phyloP scores from a whole-genome alignment of 805 yeast species.

The Yamadazyma insecticola region DNA sequence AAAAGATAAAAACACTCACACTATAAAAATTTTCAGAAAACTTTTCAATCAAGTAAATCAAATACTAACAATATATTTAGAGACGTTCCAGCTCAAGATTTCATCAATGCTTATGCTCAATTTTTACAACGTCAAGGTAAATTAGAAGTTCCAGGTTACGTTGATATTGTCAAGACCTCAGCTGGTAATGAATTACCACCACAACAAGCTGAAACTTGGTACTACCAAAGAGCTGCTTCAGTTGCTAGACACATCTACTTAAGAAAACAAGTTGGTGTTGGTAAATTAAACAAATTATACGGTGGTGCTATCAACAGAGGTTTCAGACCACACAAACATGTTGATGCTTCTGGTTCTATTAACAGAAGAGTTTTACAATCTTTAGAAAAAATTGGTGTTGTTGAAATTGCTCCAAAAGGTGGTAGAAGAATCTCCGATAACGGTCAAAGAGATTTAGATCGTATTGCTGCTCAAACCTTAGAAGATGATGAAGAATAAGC shows the following conservation, averaged over 20 bases:
- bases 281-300: constrained; percentile 97
- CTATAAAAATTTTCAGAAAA: not conserved
- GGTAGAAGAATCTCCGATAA: constrained; percentile 99
- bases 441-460: constrained; percentile 99
- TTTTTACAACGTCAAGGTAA: constrained; percentile 99
- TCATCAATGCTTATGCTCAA: constrained; percentile 98
- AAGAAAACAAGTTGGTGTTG: constrained; percentile 99
- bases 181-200: constrained; percentile 99
- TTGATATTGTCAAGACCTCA: constrained; percentile 98
- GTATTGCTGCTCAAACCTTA: constrained; percentile 98
- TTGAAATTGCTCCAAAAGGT: constrained; percentile 95
- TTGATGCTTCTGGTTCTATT: constrained; percentile 97
- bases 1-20: no score
- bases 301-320: constrained; percentile 99
- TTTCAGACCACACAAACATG: constrained; percentile 97
- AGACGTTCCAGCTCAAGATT: constrained; percentile 99
- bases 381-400: constrained; percentile 95
- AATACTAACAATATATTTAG: constrained; percentile 46
- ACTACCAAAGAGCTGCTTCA: constrained; percentile 99
- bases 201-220: constrained; percentile 99
- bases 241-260: constrained; percentile 99
- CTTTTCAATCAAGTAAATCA: not conserved
- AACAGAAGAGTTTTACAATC: constrained; percentile 99
- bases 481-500: constrained; percentile 71
- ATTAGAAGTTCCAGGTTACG: constrained; percentile 99